Percentiles rank a stretch among this genome's conserved stretches.
Conservation (phyloP, 2,329 filamentous ascomycete genomes). For the Elsinoe ampelina region DNA sequence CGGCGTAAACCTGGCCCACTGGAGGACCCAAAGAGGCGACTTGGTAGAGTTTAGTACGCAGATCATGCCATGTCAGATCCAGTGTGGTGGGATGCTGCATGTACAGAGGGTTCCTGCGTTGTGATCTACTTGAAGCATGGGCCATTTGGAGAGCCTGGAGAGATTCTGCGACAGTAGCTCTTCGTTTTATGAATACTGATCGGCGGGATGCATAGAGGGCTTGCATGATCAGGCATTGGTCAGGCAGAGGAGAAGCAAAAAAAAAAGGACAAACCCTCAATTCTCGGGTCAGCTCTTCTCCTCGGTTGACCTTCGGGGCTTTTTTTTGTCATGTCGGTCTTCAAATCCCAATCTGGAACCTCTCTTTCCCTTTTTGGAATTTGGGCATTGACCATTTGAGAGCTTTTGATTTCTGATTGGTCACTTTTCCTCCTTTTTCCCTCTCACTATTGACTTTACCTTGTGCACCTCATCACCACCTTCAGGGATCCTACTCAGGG, state of each 20-base stretch:
- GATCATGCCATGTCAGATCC: conserved; percentile 12
- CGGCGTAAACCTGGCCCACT: conserved; percentile 5
- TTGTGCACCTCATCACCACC: background rate
- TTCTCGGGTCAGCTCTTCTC: background rate
- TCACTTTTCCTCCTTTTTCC: background rate
- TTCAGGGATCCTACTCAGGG: background rate
- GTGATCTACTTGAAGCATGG: conserved; percentile 10
- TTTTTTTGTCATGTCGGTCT: background rate
- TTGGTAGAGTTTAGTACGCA: background rate
- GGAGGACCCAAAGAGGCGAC: background rate
- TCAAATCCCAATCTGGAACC: background rate
- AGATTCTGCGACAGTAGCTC: background rate
- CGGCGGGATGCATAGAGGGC: conserved; percentile 1
- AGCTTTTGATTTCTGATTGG: background rate
- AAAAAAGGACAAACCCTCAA: no score
- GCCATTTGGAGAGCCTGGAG: background rate
- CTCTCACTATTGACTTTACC: background rate
- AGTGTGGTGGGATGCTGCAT: conserved; percentile 7
- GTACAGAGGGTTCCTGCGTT: conserved; percentile 11
- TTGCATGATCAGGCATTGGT: background rate
- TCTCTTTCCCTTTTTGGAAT: background rate
- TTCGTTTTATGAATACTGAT: background rate
- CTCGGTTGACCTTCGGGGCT: conserved; percentile 7
- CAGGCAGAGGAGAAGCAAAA: no score
- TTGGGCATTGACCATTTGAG: background rate